Base-by-base conservation (phyloP, 257 asterid species). In the Eucommia ulmoides region DNA sequence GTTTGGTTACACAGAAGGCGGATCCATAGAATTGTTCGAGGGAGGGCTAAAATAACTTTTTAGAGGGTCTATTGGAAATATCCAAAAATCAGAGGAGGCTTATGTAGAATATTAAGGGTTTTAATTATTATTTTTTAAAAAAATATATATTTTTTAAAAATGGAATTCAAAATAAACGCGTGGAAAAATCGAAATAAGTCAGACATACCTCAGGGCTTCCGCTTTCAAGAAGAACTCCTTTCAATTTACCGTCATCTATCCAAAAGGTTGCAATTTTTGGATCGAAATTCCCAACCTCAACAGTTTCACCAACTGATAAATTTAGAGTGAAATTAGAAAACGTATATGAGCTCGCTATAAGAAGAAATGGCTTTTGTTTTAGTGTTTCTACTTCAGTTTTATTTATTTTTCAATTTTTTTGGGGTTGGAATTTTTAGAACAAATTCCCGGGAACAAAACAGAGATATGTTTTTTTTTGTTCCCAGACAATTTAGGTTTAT, bases 261-360 rank as follows among this genome's bases (percentile, higher is more conserved):
- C 97, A 88, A 69, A 88, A 88, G 8, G 95, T 84, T 38, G 93
- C 97, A 41, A 88, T 67, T 73, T 88, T 88, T 58, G 97, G 94
- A 76, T 84, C 79, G 23, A 74, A 74, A 33, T 70, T 64, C 55
- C 81, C 81, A 60, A 70, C 45, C 62, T 73, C 71, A 62, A 73
- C 74, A 1, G 91, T 65, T 59, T 88, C 95, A n/a, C 95, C 97
- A 63, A 82, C 97, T 88, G 80, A 47, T 53, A 54, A 58, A 35
- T n/a, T n/a, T n/a, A n/a, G n/a, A n/a, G n/a, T n/a, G n/a, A n/a
- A n/a, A n/a, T n/a, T n/a, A n/a, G n/a, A n/a, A n/a, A n/a, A n/a
- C n/a, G n/a, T n/a, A n/a, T n/a, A n/a, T n/a, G n/a, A n/a, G n/a
- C n/a, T n/a, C n/a, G n/a, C n/a, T n/a, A n/a, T n/a, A n/a, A n/a